phyloP scores from a whole-genome alignment of 2,329 filamentous ascomycete genomes.

The Cytospora leucostoma region DNA sequence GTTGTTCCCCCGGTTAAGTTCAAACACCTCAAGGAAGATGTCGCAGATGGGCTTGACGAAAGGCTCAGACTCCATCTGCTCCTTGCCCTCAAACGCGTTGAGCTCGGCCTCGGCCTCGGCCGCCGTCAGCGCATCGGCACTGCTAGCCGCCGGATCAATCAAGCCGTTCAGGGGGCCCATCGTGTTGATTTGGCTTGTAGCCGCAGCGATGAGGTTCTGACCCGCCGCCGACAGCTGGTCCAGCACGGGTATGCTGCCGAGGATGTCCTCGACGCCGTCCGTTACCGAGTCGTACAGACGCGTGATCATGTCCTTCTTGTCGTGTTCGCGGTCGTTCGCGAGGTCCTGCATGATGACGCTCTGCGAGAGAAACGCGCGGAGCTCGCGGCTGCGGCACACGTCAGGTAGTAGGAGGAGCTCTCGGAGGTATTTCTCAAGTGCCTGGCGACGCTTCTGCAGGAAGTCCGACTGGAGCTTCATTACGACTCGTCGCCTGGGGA shows the following conservation, averaged over 20 bases:
- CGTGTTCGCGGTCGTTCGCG: conserved; percentile 58
- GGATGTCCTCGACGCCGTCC: conserved; percentile 96
- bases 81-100: conserved; percentile 82
- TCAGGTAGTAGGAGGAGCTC: conserved; percentile 84
- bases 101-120: conserved; percentile 92
- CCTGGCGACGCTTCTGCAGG: conserved; percentile 80
- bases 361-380: conserved; percentile 90
- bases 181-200: conserved; percentile 62
- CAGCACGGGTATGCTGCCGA: conserved; percentile 92
- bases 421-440: conserved; percentile 81
- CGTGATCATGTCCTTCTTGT: conserved; percentile 85
- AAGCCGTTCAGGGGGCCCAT: conserved; percentile 35
- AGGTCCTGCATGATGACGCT: conserved; percentile 71
- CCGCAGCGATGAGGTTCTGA: conserved; percentile 84
- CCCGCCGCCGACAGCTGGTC: conserved; percentile 92
- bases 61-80: conserved; percentile 66
- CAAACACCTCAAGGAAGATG: conserved; percentile 93
- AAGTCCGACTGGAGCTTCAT: conserved; percentile 98
- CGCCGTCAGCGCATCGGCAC: conserved; percentile 52
- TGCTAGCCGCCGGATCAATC: conserved; percentile 47
- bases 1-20: conserved; percentile 91
- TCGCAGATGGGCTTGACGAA: conserved; percentile 99
- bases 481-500: conserved; percentile 86
- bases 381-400: conserved; percentile 88
- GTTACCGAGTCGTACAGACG: conserved; percentile 95